Base-by-base conservation (phyloP, 1,284 basidiomycete species). In the Ceratobasidium sp. region DNA sequence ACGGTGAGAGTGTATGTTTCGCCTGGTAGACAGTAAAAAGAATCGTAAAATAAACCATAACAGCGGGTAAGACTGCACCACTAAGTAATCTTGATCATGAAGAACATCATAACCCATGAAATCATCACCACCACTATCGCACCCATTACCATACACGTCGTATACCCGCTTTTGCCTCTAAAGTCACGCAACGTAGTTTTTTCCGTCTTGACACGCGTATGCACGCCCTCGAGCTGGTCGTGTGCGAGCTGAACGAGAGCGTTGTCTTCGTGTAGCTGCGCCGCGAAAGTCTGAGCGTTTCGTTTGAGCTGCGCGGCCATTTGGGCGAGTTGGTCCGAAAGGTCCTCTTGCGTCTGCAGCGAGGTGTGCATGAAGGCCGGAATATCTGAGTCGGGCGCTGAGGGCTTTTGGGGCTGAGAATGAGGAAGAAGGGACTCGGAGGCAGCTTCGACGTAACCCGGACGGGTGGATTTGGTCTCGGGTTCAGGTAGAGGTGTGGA, bases 261-360 rank as follows among this genome's bases (percentile, higher is more conserved):
- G 78, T 89, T 86, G 79, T 94, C 92, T 73, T 87, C 87, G 52
- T 82, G 87, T 0, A 94, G 82, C 14, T 88, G 83, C 1, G 85
- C 83, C 2, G 89, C 86, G 78, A 94, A 93, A 75, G 92, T 87
- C 0, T 88, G 78, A 0, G 91, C 88, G 76, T 94, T 94, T 28
- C 85, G 85, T 77, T 89, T 89, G 57, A 94, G 86, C 79, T 94
- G 92, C 1, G 86, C 82, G 1, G 92, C 90, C 92, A 94, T 94
- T 50, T 86, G 81, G 0, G 89, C 89, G 21, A 94, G 86, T 79
- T 94, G 91, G 4, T 85, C 84, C 0, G 90, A 86, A 52, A 94
- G 86, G 49, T 91, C 88, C 74, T 92, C 87, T 32, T 94, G 92
- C 1, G 90, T 82, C 0, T 86, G 84, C 18, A 82, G 85, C 11